These are phyloP conservation scores for Syncephalis plumigaleata DNA, from an alignment of 371 early-diverging fungal genomes.

Conservation along the genomic window DNA sequence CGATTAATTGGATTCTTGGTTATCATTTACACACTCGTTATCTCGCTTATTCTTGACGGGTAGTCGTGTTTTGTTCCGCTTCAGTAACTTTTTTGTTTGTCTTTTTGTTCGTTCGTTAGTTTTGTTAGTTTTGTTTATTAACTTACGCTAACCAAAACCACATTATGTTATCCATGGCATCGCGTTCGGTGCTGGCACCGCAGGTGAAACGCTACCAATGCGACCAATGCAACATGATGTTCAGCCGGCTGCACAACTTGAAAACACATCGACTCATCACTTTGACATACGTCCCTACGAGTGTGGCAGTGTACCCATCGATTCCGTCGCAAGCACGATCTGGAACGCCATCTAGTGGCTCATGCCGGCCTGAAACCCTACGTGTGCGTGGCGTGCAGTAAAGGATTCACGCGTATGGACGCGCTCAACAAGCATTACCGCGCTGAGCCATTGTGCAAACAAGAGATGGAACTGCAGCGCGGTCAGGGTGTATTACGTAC, in stretches of 20 bases:
- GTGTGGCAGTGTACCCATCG: background rate
- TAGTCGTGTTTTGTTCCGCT: too few relatives aligned
- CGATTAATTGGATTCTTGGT: too few relatives aligned
- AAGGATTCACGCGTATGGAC: constrained; percentile 1
- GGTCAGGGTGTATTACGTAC: too few relatives aligned
- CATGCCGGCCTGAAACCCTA: background rate
- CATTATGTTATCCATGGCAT: too few relatives aligned
- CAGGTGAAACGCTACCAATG: background rate
- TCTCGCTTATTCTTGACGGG: too few relatives aligned
- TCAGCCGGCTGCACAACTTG: background rate
- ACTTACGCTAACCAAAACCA: too few relatives aligned
- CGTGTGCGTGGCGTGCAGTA: background rate
- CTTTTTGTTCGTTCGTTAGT: too few relatives aligned
- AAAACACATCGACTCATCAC: background rate
- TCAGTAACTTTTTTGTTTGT: too few relatives aligned
- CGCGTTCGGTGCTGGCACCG: too few relatives aligned
- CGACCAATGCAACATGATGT: background rate
- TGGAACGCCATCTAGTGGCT: background rate
- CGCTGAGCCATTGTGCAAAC: background rate
- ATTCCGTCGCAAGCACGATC: background rate
- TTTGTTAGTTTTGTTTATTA: too few relatives aligned
- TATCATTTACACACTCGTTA: too few relatives aligned
- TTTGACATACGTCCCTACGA: background rate
- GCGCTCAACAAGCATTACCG: background rate
- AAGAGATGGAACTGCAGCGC: too few relatives aligned